Percentiles rank a stretch among this genome's conserved stretches.
These are phyloP conservation scores for Lepidium africanum DNA, from an alignment of 345 rosid species.

Conservation along the genomic window DNA sequence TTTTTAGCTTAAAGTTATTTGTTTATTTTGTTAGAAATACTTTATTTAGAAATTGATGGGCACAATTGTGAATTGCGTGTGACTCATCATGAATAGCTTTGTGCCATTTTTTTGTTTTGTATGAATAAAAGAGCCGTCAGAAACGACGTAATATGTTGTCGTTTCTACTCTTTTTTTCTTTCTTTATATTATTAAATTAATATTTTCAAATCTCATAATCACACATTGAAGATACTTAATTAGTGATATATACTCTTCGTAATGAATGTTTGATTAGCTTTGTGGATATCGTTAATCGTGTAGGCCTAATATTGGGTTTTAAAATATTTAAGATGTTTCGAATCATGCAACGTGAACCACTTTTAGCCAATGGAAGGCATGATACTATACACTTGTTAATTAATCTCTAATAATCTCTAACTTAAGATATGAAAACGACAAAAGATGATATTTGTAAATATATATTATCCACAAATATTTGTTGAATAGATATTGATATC, in stretches of 20 bases:
- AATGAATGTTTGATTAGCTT: no score
- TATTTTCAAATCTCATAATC: slow-evolving; percentile 1
- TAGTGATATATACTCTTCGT: background rate
- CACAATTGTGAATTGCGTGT: slow-evolving; percentile 12
- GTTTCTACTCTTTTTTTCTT: slow-evolving; percentile 6
- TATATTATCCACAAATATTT: background rate
- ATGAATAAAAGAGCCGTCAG: slow-evolving; percentile 4
- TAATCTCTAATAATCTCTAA: slow-evolving; percentile 4
- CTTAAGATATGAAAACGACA: background rate
- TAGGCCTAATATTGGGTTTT: slow-evolving; percentile 13
- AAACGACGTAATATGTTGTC: slow-evolving; percentile 17
- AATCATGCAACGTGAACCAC: slow-evolving; percentile 17
- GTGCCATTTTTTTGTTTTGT: background rate
- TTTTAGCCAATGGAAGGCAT: slow-evolving; percentile 15
- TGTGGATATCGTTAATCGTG: slow-evolving; percentile 4
- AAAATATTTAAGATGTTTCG: background rate
- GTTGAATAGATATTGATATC: no score
- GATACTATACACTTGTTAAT: background rate
- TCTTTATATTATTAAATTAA: background rate
- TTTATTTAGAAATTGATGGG: background rate
- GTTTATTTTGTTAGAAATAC: background rate
- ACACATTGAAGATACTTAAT: background rate
- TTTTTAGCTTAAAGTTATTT: slow-evolving; percentile 3
- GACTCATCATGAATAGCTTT: slow-evolving; percentile 23
- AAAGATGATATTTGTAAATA: background rate